These are phyloP conservation scores for Dacryopinax spathularia DNA, from an alignment of 768 basidiomycete genomes.

Conservation along the genomic window DNA sequence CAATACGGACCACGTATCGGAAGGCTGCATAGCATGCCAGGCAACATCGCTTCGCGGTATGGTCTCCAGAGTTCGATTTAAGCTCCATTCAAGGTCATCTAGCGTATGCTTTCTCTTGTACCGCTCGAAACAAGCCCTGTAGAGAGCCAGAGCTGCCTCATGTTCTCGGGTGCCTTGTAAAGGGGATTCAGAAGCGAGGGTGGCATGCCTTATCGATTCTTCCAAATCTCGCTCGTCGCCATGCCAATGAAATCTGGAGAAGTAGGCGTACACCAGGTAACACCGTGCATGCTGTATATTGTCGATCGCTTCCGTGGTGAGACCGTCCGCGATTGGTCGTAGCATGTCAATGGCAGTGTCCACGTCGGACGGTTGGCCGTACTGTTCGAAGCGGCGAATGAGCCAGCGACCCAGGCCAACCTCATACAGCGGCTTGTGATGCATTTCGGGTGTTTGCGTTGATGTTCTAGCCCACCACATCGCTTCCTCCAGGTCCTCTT, in stretches of 20 bases:
- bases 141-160: not conserved
- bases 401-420: not conserved
- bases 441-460: not conserved
- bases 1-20: not conserved
- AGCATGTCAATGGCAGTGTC: not conserved
- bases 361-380: not conserved
- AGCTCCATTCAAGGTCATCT: not conserved
- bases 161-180: not conserved
- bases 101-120: not conserved
- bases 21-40: not conserved
- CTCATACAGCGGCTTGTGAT: not conserved
- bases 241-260: not conserved
- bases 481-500: not conserved
- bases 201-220: not conserved
- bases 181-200: not conserved
- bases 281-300: not conserved
- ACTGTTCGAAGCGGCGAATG: not conserved
- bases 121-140: not conserved
- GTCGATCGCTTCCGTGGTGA: not conserved
- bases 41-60: not conserved
- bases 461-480: not conserved
- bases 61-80: not conserved
- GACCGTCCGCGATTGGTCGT: not conserved
- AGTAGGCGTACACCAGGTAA: not conserved
- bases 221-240: not conserved